A percentile compares a stretch with the other conserved stretches of the same genome.
phyloP scores from a whole-genome alignment of 495 filamentous ascomycete species.

The Astrothelium subdiscretum region DNA sequence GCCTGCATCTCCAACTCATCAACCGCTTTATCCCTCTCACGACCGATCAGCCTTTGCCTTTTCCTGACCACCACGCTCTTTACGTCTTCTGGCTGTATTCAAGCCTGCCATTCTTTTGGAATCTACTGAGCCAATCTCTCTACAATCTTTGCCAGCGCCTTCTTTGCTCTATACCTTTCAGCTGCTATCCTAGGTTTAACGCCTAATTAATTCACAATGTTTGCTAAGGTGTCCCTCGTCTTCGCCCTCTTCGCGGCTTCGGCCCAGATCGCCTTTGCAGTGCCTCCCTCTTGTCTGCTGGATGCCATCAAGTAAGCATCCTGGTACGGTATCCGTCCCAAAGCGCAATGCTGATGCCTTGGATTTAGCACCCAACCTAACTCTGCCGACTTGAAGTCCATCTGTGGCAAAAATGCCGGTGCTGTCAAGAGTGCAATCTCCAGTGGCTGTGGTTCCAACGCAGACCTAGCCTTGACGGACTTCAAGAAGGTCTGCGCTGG shows the following conservation, averaged over 20 bases:
- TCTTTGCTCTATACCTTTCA: not conserved
- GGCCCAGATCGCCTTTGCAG: not conserved
- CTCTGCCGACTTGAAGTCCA: not conserved
- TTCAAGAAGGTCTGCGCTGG: conserved; percentile 1
- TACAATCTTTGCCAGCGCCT: not conserved
- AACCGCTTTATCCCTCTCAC: not conserved
- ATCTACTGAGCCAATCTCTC: not conserved
- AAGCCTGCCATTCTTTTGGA: not conserved
- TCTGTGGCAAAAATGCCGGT: not conserved
- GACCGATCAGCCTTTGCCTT: not conserved
- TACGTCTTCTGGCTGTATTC: not conserved
- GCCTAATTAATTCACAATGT: not conserved
- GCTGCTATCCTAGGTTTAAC: not conserved
- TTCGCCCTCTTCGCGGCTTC: not conserved
- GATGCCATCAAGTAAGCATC: not conserved
- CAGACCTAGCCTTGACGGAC: not conserved
- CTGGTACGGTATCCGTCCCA: no score
- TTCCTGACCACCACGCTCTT: not conserved
- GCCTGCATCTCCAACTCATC: not conserved
- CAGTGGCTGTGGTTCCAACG: not conserved
- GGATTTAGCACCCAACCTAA: not conserved
- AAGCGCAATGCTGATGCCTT: not conserved
- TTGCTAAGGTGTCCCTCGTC: not conserved
- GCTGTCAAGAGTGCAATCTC: not conserved
- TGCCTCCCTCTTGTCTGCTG: not conserved